phyloP scores from a whole-genome alignment of 164 flowering plant species.

The Kingdonia uniflora region DNA sequence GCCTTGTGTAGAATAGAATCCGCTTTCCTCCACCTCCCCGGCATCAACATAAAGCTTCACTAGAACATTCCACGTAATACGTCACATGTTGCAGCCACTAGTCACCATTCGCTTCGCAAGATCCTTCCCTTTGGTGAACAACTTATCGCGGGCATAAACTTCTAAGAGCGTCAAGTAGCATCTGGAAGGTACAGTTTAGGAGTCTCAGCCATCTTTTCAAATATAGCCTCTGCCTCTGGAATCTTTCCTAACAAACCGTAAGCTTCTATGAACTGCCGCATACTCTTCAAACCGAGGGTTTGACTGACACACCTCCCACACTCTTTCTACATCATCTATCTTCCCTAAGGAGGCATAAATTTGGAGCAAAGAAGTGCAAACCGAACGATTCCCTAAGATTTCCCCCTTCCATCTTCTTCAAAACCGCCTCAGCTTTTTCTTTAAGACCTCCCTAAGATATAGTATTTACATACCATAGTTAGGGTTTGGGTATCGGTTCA shows the following conservation, averaged over 20 bases:
- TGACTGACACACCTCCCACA: constrained; percentile 58
- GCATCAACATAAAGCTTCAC: constrained; percentile 67
- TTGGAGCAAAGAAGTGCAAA: constrained; percentile 36
- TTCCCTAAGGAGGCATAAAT: constrained; percentile 65
- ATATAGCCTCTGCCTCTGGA: constrained; percentile 70
- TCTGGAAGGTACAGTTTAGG: constrained; percentile 29
- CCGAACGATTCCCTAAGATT: constrained; percentile 31
- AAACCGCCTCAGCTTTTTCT: constrained; percentile 58
- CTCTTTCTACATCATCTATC: constrained; percentile 47
- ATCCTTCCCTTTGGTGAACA: constrained; percentile 60
- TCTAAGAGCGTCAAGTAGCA: constrained; percentile 37
- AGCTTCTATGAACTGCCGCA: constrained; percentile 60
- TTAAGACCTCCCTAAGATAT: constrained; percentile 35
- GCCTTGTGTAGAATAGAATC: constrained; percentile 68
- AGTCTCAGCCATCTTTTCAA: constrained; percentile 30
- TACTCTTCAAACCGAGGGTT: constrained; percentile 34
- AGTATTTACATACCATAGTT: constrained; percentile 42
- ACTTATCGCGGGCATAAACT: constrained; percentile 55
- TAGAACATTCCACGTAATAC: constrained; percentile 67
- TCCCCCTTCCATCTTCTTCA: constrained; percentile 71
- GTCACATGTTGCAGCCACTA: constrained; percentile 38
- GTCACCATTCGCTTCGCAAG: constrained; percentile 56
- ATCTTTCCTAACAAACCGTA: constrained; percentile 64
- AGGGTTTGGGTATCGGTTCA: constrained; percentile 29
- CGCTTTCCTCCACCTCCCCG: constrained; percentile 84